A percentile compares a stretch with the other conserved stretches of the same genome.
Evolutionary conservation across 1,139 yeast genomes (phyloP).

Genomic region (Candida sp.): DNA sequence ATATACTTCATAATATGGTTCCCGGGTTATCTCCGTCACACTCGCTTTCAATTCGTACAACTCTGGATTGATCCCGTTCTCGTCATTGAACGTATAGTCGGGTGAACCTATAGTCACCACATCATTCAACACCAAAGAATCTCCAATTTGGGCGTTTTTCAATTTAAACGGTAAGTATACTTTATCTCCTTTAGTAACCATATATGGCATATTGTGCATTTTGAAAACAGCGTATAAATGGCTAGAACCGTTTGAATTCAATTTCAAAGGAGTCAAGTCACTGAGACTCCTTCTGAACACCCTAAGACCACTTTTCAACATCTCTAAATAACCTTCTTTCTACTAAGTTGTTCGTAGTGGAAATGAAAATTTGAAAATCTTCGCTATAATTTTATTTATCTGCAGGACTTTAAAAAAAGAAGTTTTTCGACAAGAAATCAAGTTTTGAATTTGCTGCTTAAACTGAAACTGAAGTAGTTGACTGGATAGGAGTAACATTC

Average conservation of each 20-base stretch:
- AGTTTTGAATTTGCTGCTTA: background rate
- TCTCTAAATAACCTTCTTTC: background rate
- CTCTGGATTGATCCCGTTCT: conserved; percentile 29
- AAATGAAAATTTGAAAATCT: background rate
- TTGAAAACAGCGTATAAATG: conserved; percentile 77
- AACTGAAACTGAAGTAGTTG: background rate
- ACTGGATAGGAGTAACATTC: background rate
- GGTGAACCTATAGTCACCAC: conserved; percentile 85
- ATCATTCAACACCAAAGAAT: conserved; percentile 64
- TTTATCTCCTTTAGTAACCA: conserved; percentile 89
- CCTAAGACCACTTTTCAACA: background rate
- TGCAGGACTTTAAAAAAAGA: background rate
- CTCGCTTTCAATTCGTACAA: conserved; percentile 68
- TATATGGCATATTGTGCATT: conserved; percentile 80
- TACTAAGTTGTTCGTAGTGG: background rate
- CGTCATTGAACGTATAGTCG: conserved; percentile 57
- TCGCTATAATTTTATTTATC: background rate
- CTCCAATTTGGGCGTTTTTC: conserved; percentile 79
- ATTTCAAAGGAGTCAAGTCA: conserved; percentile 49
- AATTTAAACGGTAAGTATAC: conserved; percentile 75
- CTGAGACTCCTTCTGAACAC: conserved; percentile 4
- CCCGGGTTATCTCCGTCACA: conserved; percentile 83
- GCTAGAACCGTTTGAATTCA: conserved; percentile 48
- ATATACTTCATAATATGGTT: conserved; percentile 59
- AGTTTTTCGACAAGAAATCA: background rate